Evolutionary conservation across 2,329 filamentous ascomycete species (phyloP).

Genomic region (Fusarium nygamai): DNA sequence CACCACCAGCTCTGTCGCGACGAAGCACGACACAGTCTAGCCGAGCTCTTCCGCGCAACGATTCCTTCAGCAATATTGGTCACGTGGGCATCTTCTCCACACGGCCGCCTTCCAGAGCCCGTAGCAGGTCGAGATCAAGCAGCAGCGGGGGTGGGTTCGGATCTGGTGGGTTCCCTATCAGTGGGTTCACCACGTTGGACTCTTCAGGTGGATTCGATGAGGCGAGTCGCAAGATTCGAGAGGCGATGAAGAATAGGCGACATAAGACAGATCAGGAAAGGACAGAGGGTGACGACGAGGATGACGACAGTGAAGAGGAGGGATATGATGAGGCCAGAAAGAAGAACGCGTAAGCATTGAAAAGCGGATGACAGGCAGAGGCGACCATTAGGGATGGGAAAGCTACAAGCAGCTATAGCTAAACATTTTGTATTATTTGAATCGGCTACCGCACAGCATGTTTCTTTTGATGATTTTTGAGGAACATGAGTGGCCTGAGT

Average conservation of each 20-base stretch:
- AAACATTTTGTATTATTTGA: conserved; percentile 27
- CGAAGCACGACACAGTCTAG: conserved; percentile 65
- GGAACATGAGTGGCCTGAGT: neutral
- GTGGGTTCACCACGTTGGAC: conserved; percentile 74
- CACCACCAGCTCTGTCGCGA: conserved; percentile 54
- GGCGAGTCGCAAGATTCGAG: conserved; percentile 83
- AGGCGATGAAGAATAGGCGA: conserved; percentile 78
- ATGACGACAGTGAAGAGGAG: conserved; percentile 56
- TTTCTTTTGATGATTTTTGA: neutral
- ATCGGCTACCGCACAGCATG: neutral
- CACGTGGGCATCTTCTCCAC: conserved; percentile 91
- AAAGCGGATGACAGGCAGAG: neutral
- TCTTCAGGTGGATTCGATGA: conserved; percentile 80
- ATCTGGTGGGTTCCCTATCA: conserved; percentile 70
- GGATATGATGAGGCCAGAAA: conserved; percentile 55
- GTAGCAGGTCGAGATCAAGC: conserved; percentile 75
- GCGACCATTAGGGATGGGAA: neutral
- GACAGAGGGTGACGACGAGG: conserved; percentile 47
- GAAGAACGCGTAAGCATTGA: conserved; percentile 49
- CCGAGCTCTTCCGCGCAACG: conserved; percentile 78
- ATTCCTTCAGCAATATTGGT: conserved; percentile 91
- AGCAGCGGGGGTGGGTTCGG: conserved; percentile 72
- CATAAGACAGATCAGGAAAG: conserved; percentile 59
- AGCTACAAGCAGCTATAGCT: conserved; percentile 5
- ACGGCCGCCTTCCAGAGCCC: conserved; percentile 81